Conservation (phyloP, 192 early-diverging fungal species). For the Pilobolus umbonatus region DNA sequence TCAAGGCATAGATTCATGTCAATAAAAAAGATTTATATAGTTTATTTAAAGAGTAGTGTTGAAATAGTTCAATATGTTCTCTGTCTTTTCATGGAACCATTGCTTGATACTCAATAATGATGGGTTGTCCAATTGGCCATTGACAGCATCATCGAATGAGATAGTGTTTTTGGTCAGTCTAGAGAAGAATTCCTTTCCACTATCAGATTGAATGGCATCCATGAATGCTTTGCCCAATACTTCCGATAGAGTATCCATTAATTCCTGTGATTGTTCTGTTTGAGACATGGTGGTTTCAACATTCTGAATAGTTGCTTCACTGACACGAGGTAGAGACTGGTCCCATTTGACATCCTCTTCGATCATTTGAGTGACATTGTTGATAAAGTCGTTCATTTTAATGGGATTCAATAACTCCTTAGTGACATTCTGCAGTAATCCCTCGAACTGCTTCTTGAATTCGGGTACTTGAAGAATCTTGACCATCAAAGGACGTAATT, state of each 20-base stretch:
- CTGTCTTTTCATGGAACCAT: constrained; percentile 2
- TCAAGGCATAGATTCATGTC: constrained; percentile 1
- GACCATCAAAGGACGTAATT: constrained; percentile 18
- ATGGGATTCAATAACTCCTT: constrained; percentile 32
- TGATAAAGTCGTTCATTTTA: constrained; percentile 18
- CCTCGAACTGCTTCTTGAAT: constrained; percentile 32
- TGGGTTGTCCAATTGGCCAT: not conserved
- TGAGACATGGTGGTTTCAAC: too few species aligned
- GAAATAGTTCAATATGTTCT: not conserved
- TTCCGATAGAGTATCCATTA: too few species aligned
- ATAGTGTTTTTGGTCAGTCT: too few species aligned
- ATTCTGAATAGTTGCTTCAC: too few species aligned
- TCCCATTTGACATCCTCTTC: constrained; percentile 38
- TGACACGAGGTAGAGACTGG: constrained; percentile 14
- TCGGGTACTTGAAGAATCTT: constrained; percentile 31
- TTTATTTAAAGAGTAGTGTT: not conserved
- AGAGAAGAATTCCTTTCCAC: too few species aligned
- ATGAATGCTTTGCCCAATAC: too few species aligned
- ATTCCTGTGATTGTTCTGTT: too few species aligned
- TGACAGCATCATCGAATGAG: too few species aligned
- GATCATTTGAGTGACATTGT: constrained; percentile 29
- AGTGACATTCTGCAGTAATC: constrained; percentile 27
- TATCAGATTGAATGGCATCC: too few species aligned
- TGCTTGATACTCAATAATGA: constrained; percentile 10
- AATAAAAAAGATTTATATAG: not conserved